Base-by-base conservation (phyloP, 129 eudicot species). In the Helianthus annuus region DNA sequence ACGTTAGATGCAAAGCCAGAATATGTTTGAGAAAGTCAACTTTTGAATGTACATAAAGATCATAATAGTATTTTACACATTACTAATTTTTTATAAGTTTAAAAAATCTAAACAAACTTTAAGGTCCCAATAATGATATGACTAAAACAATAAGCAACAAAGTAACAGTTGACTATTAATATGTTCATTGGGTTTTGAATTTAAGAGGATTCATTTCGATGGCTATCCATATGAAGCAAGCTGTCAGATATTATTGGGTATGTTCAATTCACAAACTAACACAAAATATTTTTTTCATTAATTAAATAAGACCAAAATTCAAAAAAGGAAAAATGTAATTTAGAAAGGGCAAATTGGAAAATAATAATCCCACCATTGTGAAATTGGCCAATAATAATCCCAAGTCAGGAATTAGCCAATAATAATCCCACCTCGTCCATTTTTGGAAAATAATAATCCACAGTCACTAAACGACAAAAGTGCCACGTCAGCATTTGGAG, bases 1-100 rank as follows among this genome's bases (percentile, higher is more conserved):
- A 64, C 71, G 72, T 74, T 7, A 65, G 44, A 74, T 64, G 48
- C n/a, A n/a, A n/a, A n/a, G n/a, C n/a, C n/a, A n/a, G n/a, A n/a
- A 40, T 15, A 15, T 65, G 24, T 62, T 63, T 9, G 16, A 49
- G 39, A 56, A 39, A 44, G 39, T 16, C 51, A 54, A 54, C 27
- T 4, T 7, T 67, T 67, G 40, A 56, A 51, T n/a, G 3, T 32
- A 1, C 32, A 32, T 32, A 10, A 12, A 48, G 53, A 48, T 4
- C 53, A 48, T 4, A 32, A 32, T 32, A 32, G 36, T 32, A 32
- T 32, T 32, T 3, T 32, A 32, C 36, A 32, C 36, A 32, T 32
- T 32, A 32, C 36, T 48, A 48, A 48, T 48, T 11, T 48, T 48
- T 3, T 2, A 27, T 27, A 27, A 27, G 32, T 27, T 1, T 1